Evolutionary conservation across 345 rosid species (phyloP), one percentile per base, ranked within the genome.

Genomic region (Trapa incisa): DNA sequence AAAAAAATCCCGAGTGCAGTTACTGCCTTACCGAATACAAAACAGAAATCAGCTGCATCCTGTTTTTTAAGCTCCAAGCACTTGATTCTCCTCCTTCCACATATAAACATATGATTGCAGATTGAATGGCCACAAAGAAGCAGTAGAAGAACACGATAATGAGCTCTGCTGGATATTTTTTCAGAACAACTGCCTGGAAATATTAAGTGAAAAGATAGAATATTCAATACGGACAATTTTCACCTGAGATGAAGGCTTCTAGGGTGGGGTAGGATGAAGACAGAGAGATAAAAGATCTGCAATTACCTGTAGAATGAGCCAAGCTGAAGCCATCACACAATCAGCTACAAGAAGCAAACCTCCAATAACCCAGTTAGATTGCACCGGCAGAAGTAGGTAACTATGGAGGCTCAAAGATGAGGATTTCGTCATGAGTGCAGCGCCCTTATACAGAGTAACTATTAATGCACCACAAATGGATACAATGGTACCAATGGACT

Each of bases 101-200:
- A 50, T 67, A 54, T 64, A 80, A 70, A 70, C 75, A 73, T 47
- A 80, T 52, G 33, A 77, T n/a, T 33, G 81, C 84, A 68, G 87
- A 80, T 66, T 73, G 84, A 74, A 83, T 76, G 57, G 80, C 76
- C 67, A 73, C 84, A 73, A 83, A 83, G 80, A 83, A 79, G 75
- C 68, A 73, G 75, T 76, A 78, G 61, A 64, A 80, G 76, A 80
- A 77, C 69, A 80, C 87, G 14, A 80, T 43, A 33, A 65, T 68
- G 32, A 80, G 58, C 75, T 78, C 83, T 35, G 78, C 84, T 2
- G 84, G 83, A 65, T 73, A 83, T 45, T 74, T 79, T 72, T 75
- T 72, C 67, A 72, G 66, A 52, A 72, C 42, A 14, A 47, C 48
- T 22, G 70, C 70, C 75, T 72, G 75, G 60, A 66, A 53, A 22